Evolutionary conservation across 176 grass and related monocot species (phyloP).

Genomic region (Puccinellia tenuiflora): DNA sequence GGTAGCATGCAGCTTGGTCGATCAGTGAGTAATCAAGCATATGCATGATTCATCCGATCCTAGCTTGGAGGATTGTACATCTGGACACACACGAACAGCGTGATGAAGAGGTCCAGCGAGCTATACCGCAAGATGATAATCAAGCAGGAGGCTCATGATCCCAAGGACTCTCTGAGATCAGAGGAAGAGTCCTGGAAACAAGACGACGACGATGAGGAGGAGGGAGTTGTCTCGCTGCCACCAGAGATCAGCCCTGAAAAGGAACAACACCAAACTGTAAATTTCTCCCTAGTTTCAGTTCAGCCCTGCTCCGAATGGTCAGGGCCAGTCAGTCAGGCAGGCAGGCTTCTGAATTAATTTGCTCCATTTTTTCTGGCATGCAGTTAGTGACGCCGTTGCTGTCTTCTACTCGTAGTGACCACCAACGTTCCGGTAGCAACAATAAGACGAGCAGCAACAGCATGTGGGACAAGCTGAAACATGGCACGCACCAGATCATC

Average conservation of each 20-base stretch:
- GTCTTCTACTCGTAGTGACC: constrained; percentile 5
- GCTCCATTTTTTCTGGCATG: neutral
- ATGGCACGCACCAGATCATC: neutral
- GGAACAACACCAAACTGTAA: neutral
- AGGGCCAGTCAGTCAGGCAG: neutral
- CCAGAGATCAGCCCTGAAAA: neutral
- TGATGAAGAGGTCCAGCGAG: constrained; percentile 53
- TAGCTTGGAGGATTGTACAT: constrained; percentile 58
- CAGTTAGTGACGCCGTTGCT: constrained; percentile 17
- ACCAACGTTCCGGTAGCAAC: neutral
- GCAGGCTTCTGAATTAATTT: neutral
- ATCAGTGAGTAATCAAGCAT: neutral
- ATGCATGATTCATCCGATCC: neutral
- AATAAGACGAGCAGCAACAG: neutral
- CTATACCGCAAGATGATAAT: constrained; percentile 10
- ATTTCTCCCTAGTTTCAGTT: neutral
- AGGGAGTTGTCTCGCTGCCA: neutral
- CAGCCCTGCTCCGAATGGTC: neutral
- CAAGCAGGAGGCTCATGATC: neutral
- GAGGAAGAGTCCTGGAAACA: neutral
- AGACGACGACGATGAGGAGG: neutral
- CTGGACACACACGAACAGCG: constrained; percentile 51
- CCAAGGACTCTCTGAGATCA: neutral
- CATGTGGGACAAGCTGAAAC: neutral
- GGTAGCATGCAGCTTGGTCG: neutral